Conservation (phyloP, 1,284 basidiomycete species). For the Ceratorhiza oryzae-sativae region DNA sequence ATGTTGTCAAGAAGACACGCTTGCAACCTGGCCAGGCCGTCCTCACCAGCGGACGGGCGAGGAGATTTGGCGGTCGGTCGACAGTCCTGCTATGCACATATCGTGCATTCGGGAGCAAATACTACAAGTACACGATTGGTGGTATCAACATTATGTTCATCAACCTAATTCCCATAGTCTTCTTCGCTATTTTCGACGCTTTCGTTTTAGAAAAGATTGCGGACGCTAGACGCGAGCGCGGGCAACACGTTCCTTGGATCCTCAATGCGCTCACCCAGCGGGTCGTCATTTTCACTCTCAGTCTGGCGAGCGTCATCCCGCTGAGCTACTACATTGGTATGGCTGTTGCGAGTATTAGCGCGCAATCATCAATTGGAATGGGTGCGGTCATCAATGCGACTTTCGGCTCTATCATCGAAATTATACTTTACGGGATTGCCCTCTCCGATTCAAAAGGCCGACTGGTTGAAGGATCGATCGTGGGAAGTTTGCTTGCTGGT, state of each 20-base stretch:
- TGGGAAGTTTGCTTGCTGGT: constrained; percentile 93
- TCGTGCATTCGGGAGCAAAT: constrained; percentile 87
- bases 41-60: constrained; percentile 67
- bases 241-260: constrained; percentile 67
- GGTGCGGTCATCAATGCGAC: constrained; percentile 99
- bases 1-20: constrained; percentile 63
- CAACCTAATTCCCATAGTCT: constrained; percentile 92
- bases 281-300: constrained; percentile 83
- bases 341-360: constrained; percentile 98
- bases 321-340: constrained; percentile 99
- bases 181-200: constrained; percentile 95
- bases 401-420: constrained; percentile 98
- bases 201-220: constrained; percentile 69
- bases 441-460: constrained; percentile 89
- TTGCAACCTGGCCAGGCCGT: constrained; percentile 75
- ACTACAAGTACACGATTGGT: constrained; percentile 99
- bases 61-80: constrained; percentile 52
- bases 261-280: constrained; percentile 76
- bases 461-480: constrained; percentile 96
- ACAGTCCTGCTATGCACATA: constrained; percentile 97
- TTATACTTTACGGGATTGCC: constrained; percentile 91
- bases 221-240: constrained; percentile 65
- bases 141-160: constrained; percentile 99
- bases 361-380: constrained; percentile 98
- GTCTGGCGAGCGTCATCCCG: constrained; percentile 92